Evolutionary conservation across 352 stramenopile genomes (phyloP), one percentile per base, ranked within the genome.

Genomic region (Pythium oligandrum): DNA sequence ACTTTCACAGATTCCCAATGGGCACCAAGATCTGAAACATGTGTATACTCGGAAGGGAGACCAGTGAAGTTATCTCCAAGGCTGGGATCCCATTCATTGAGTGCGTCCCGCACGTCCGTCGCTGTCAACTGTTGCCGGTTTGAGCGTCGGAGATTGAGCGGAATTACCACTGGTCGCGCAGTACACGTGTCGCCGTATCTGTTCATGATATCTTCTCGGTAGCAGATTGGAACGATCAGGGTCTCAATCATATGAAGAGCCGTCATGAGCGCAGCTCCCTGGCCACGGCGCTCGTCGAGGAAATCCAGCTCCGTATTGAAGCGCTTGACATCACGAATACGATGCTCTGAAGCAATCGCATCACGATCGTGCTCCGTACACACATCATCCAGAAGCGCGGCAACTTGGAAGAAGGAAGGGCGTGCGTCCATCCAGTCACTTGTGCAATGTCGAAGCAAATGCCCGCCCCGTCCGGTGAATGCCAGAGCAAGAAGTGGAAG

Each of bases 11-110:
- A 68, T 48, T 83, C 73, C 73, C 73, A 83, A 55, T 83, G 73
- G 42, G 75, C 70, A 4, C 73, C 73, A 31, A 79, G 48, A 45
- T 83, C 70, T 9, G 73, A 83, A 6, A 83, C 73, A 42, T 76
- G 64, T 38, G 66, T 47, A 40, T 75, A 83, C 33, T 68, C 62
- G 2, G 48, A 55, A 17, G 51, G 43, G 0, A 61, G 35, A 5
- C 53, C 61, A 2, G 59, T 58, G 43, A 79, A 79, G 31, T 77
- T 55, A 48, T 77, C 66, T 38, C 71, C 69, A 6, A 82, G 50
- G 7, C 63, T 51, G 44, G 43, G 8, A 38, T 49, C 42, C 17
- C 6, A 6, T 8, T 40, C 40, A 40, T 57, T 53, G 9, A 63
- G 26, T 4, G 47, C 55, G 17, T 39, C 32, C 8, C 17, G 12